These are phyloP conservation scores for Auricularia auricula-judae DNA, from an alignment of 768 basidiomycete genomes.

Conservation along the genomic window DNA sequence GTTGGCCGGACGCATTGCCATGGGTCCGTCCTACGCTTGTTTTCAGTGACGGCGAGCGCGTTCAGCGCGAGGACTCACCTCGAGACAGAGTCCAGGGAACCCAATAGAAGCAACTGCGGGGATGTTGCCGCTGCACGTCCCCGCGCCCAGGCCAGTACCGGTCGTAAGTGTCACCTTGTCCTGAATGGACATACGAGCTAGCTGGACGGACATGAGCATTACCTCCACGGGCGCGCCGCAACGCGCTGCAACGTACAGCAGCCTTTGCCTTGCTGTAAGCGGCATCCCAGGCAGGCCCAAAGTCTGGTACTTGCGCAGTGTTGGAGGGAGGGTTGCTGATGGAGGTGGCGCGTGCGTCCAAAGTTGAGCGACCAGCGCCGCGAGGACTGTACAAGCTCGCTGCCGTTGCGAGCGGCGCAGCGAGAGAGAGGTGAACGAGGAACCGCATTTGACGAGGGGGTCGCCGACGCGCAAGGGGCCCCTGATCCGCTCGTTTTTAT, in stretches of 20 bases:
- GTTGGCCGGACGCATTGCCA: slow-evolving; percentile 6
- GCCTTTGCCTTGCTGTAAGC: slow-evolving; percentile 49
- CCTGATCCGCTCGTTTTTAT: not conserved
- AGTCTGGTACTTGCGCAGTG: not conserved
- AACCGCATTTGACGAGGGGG: not conserved
- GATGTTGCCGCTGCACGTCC: slow-evolving; percentile 62
- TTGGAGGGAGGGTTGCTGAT: not conserved
- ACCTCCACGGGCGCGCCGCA: too few relatives aligned
- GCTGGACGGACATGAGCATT: not conserved
- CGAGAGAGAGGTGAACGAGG: not conserved
- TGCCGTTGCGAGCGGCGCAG: not conserved
- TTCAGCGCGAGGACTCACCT: slow-evolving; percentile 26
- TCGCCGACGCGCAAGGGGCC: not conserved
- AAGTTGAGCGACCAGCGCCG: not conserved
- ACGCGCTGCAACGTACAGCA: slow-evolving; percentile 28
- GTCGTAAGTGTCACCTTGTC: slow-evolving; percentile 54
- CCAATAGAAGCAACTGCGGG: slow-evolving; percentile 33
- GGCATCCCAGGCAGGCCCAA: slow-evolving; percentile 37
- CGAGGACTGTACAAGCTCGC: not conserved
- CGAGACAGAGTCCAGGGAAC: slow-evolving; percentile 64
- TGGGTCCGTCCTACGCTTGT: slow-evolving; percentile 1
- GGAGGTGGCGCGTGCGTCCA: not conserved
- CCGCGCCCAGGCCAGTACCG: slow-evolving; percentile 52
- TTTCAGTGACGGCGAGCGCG: not conserved
- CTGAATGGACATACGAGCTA: slow-evolving; percentile 39